Conservation (phyloP, 2,329 filamentous ascomycete genomes). For the Fusarium fujikuroi region DNA sequence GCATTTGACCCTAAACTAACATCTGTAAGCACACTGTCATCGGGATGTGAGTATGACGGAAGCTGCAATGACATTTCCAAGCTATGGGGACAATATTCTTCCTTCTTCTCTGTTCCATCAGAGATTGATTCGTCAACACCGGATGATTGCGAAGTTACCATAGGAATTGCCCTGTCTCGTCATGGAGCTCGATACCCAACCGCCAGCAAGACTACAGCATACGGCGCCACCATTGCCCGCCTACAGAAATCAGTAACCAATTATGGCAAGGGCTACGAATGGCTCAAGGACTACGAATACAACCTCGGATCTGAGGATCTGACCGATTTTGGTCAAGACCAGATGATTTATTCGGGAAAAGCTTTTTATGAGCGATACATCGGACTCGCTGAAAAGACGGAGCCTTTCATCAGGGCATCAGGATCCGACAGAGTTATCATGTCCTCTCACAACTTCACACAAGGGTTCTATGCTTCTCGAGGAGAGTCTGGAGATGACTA, state of each 20-base stretch:
- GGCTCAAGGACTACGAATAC: conserved; percentile 78
- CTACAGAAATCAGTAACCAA: conserved; percentile 68
- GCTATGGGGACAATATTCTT: conserved; percentile 88
- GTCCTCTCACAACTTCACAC: conserved; percentile 79
- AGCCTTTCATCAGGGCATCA: conserved; percentile 78
- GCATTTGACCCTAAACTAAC: not conserved
- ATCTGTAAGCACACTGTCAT: conserved; percentile 9
- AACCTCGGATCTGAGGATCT: conserved; percentile 75
- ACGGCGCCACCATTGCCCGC: conserved; percentile 70
- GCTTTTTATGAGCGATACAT: conserved; percentile 81
- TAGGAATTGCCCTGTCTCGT: conserved; percentile 83
- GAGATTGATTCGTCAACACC: conserved; percentile 71
- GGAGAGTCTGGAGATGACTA: conserved; percentile 54
- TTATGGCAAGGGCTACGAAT: conserved; percentile 73
- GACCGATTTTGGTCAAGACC: conserved; percentile 71
- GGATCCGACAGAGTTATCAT: conserved; percentile 76
- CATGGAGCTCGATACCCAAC: conserved; percentile 90
- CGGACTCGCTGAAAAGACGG: conserved; percentile 64
- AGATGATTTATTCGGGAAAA: conserved; percentile 79
- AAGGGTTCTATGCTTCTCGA: conserved; percentile 72
- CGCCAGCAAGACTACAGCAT: conserved; percentile 69
- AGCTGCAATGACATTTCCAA: conserved; percentile 68
- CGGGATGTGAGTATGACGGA: conserved; percentile 43
- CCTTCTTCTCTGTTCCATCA: conserved; percentile 81
- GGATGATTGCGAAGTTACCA: conserved; percentile 76